phyloP scores from a whole-genome alignment of 495 filamentous ascomycete genomes.

The Penicillium daleae region DNA sequence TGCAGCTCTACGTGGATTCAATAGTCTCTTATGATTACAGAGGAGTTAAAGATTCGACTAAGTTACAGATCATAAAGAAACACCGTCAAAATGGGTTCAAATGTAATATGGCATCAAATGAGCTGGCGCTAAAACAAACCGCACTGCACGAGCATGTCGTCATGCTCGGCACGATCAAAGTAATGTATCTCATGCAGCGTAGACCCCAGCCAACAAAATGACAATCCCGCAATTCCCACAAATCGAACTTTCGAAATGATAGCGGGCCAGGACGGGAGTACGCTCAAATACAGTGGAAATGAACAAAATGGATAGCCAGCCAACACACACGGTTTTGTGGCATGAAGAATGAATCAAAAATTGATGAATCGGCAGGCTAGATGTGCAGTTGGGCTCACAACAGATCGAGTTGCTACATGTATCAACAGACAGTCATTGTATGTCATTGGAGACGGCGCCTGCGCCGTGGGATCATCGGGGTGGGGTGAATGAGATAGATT shows the following conservation, averaged over 20 bases:
- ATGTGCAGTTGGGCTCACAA: slow-evolving; percentile 1
- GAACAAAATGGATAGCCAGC: background rate
- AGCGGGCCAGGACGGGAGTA: background rate
- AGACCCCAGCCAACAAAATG: background rate
- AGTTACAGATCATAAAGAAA: background rate
- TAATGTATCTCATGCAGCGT: background rate
- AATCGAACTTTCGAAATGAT: background rate
- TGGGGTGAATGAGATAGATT: background rate
- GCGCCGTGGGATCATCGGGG: slow-evolving; percentile 16
- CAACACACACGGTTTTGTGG: background rate
- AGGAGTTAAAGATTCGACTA: too few relatives aligned
- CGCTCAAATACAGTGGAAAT: slow-evolving; percentile 1
- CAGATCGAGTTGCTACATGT: slow-evolving; percentile 1
- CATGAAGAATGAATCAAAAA: background rate
- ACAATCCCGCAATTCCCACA: background rate
- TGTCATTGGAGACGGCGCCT: slow-evolving; percentile 25
- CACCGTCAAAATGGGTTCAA: background rate
- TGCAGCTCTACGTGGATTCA: too few relatives aligned
- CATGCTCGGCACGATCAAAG: background rate
- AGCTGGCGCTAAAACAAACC: background rate
- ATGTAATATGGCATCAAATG: background rate
- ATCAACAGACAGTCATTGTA: slow-evolving; percentile 7
- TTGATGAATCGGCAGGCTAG: background rate
- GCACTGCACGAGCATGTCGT: background rate
- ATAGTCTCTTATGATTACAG: too few relatives aligned